Evolutionary conservation across 75 land plant genomes (phyloP).

Genomic region (Azolla pinnata): DNA sequence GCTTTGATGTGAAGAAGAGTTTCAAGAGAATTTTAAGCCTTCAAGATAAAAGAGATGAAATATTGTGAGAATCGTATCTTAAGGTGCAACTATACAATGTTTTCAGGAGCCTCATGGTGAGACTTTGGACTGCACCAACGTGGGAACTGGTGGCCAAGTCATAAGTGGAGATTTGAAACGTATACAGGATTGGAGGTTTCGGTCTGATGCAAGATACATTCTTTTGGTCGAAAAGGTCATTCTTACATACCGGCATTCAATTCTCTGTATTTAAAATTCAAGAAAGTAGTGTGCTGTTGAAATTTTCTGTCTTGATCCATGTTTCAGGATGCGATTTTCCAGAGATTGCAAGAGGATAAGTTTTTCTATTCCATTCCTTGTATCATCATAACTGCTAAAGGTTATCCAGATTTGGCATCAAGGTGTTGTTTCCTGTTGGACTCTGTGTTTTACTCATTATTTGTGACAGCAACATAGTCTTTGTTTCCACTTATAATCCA

Average conservation of each 20-base stretch:
- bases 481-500: too few relatives aligned
- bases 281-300: background rate
- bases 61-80: too few relatives aligned
- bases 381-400: slow-evolving; percentile 89
- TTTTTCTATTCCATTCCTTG: slow-evolving; percentile 70
- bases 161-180: slow-evolving; percentile 66
- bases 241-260: background rate
- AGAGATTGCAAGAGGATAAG: slow-evolving; percentile 73
- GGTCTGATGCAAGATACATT: slow-evolving; percentile 84
- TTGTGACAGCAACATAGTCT: too few relatives aligned
- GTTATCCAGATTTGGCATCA: slow-evolving; percentile 92
- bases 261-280: too few relatives aligned
- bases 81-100: slow-evolving; percentile 1
- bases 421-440: too few relatives aligned
- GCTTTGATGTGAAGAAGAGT: too few relatives aligned
- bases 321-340: slow-evolving; percentile 91
- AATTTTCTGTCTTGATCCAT: background rate
- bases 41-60: too few relatives aligned
- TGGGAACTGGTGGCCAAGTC: slow-evolving; percentile 66
- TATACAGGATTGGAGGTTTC: slow-evolving; percentile 41
- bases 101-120: slow-evolving; percentile 62
- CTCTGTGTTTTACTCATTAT: too few relatives aligned
- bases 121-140: slow-evolving; percentile 60
- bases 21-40: too few relatives aligned
- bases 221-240: slow-evolving; percentile 88